These are phyloP conservation scores for Magnusiomyces suaveolens DNA, from an alignment of 1,139 yeast genomes.

Conservation along the genomic window DNA sequence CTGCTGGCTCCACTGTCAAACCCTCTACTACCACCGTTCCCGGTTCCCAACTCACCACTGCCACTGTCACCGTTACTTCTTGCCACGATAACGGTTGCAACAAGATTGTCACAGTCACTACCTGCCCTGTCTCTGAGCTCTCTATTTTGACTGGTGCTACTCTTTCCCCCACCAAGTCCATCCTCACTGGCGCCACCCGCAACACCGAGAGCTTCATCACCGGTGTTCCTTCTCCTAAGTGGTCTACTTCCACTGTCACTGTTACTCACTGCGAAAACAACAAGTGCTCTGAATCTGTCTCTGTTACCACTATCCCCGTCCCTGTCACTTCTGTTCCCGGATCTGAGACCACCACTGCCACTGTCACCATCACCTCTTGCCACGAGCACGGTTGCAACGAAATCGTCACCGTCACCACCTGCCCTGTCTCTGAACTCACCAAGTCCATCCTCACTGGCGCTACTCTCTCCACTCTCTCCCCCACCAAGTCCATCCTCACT, in stretches of 20 bases:
- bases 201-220: neutral
- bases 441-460: neutral
- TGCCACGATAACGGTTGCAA: constrained; percentile 7
- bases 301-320: neutral
- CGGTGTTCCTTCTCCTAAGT: constrained; percentile 1
- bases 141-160: neutral
- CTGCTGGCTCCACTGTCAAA: too few species aligned
- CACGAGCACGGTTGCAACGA: constrained; percentile 5
- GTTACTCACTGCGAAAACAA: neutral
- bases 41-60: constrained; percentile 1
- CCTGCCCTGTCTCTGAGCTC: constrained; percentile 8
- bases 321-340: neutral
- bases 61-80: constrained; percentile 12
- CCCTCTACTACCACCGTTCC: neutral
- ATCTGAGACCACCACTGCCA: constrained; percentile 3
- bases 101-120: constrained; percentile 9
- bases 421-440: constrained; percentile 6
- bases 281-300: neutral
- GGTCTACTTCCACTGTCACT: neutral
- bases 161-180: neutral
- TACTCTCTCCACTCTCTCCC: constrained; percentile 1
- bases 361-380: constrained; percentile 14
- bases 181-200: too few species aligned
- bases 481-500: too few species aligned
- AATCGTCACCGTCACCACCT: constrained; percentile 10